Evolutionary conservation across 805 yeast species (phyloP), one percentile per base, ranked within the genome.

Genomic region (Ogataea nakhonphanomensis): DNA sequence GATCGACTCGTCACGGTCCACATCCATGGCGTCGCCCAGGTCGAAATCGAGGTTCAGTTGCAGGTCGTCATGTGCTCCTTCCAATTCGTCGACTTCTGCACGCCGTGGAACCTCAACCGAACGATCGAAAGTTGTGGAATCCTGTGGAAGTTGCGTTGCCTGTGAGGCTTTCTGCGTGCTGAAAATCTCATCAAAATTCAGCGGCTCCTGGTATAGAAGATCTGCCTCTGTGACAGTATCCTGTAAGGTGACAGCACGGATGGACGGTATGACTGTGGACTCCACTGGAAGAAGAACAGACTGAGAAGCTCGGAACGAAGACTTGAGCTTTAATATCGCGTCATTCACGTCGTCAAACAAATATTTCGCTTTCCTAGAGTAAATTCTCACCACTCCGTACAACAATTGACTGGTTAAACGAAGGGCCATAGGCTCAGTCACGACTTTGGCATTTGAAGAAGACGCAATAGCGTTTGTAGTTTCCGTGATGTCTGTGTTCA

Each of bases 341-440:
- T 85, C 95, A 35, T 79, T 74, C 29, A 87, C 91, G 57, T 90
- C 97, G 41, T 87, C 95, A 35, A 84, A 67, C 17, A 90, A 66
- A 49, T 85, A 85, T 51, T 82, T 83, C 21, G 96, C 87, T 61
- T 90, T 86, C 44, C 91, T 70, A 9, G 93, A 81, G 61, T 88
- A 90, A 15, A 90, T 90, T 42, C 87, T 71, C 25, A 87, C 95
- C 4, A 90, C 87, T 36, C 96, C 97, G 40, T 84, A 78, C 28
- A 90, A 67, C 38, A 90, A 68, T 57, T 89, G 96, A 4, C 96
- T 95, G 1, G 95, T 84, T 20, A 87, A 69, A 41, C 96, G 70
- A 37, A 89, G 68, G 0, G 96, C 86, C 41, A 89, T 70, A 8
- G 88, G 79, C 37, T 79, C 83, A 2, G 61, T 53, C 9, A 55